Percentiles rank a stretch among this genome's conserved stretches.
Conservation (phyloP, 768 basidiomycete genomes). For the Leccinum ochraceum region DNA sequence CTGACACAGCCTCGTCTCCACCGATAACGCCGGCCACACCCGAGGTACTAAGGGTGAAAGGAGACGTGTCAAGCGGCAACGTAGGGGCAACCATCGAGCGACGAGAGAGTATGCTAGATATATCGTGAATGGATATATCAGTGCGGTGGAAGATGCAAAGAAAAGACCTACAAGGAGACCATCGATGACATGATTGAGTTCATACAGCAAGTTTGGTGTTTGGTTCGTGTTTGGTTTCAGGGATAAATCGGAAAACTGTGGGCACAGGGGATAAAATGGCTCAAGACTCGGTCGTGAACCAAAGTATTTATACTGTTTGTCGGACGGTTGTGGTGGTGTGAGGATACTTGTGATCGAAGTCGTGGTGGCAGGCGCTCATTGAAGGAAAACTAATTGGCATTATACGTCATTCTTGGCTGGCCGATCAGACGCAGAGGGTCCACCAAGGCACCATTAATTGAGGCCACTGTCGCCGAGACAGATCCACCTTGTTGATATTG, state of each 20-base stretch:
- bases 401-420: no score
- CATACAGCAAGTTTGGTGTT: slow-evolving; percentile 2
- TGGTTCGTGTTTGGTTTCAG: slow-evolving; percentile 6
- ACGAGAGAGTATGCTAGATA: slow-evolving; percentile 15
- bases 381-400: no score
- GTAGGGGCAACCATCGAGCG: slow-evolving; percentile 16
- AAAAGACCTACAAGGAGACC: slow-evolving; percentile 10
- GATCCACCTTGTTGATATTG: background rate
- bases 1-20: slow-evolving; percentile 40
- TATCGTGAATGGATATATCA: slow-evolving; percentile 26
- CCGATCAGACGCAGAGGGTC: background rate
- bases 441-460: no score
- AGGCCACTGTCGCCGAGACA: background rate
- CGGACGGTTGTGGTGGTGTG: background rate
- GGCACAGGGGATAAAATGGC: background rate
- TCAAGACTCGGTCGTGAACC: background rate
- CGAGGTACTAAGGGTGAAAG: slow-evolving; percentile 31
- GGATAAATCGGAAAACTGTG: background rate
- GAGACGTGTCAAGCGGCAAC: slow-evolving; percentile 20
- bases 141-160: background rate
- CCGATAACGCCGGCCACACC: slow-evolving; percentile 41
- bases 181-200: background rate
- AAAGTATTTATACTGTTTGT: background rate
- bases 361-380: no score
- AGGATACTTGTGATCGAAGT: no score